Conservation (phyloP, 2,329 filamentous ascomycete genomes). For the Talaromyces sp. region DNA sequence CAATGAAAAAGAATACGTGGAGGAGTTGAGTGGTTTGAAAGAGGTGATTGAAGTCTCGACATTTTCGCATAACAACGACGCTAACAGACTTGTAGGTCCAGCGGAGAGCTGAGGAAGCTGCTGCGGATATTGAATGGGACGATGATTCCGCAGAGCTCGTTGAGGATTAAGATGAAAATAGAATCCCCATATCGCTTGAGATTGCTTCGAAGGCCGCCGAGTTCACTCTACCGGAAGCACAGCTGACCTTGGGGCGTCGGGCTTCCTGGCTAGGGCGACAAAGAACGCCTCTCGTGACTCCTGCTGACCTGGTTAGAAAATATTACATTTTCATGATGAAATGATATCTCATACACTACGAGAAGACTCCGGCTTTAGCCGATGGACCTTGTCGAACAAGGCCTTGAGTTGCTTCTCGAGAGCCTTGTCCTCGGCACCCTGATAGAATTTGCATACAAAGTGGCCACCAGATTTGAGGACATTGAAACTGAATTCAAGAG, state of each 20-base stretch:
- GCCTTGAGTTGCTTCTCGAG: constrained; percentile 69
- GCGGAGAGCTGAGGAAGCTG: constrained; percentile 39
- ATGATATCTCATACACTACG: constrained; percentile 59
- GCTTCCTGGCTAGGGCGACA: constrained; percentile 68
- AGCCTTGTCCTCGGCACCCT: constrained; percentile 76
- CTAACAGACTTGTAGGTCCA: constrained; percentile 36
- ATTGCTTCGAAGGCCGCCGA: not conserved
- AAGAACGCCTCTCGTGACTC: constrained; percentile 85
- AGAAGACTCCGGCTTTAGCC: constrained; percentile 89
- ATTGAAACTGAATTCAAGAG: constrained; percentile 77
- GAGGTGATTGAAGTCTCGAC: constrained; percentile 39
- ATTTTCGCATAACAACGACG: not conserved
- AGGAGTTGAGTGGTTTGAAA: constrained; percentile 57
- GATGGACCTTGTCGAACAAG: constrained; percentile 72
- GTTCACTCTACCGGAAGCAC: constrained; percentile 31
- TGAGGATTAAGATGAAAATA: constrained; percentile 14
- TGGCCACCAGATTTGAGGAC: constrained; percentile 77
- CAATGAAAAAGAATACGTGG: constrained; percentile 58
- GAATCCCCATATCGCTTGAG: not conserved
- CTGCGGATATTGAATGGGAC: constrained; percentile 41
- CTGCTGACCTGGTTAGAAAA: constrained; percentile 35
- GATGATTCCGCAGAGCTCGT: constrained; percentile 35
- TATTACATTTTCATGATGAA: not conserved
- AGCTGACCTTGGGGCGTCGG: constrained; percentile 40
- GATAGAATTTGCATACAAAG: constrained; percentile 97